Base-by-base conservation (phyloP, 192 early-diverging fungal genomes). In the Entomortierella beljakovae region DNA sequence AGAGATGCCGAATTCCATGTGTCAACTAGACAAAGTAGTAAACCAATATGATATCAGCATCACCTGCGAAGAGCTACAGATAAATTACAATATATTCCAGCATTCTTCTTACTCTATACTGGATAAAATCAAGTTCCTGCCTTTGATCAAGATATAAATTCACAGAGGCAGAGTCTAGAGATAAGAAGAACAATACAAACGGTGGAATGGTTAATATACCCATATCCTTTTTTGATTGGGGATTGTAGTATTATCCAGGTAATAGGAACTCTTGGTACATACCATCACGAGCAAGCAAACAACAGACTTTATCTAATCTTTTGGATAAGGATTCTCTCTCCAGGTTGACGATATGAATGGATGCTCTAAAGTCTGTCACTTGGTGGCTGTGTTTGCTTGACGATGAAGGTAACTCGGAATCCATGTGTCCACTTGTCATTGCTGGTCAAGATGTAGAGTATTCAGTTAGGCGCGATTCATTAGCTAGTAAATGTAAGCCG, bases 241-340 rank as follows among this genome's bases (percentile, higher is more conserved):
- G 37, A 57, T 28, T 16, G 20, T 20, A 31, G 26, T 4, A 34
- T 57, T 20, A 40, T 60, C n/a, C 3, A 40, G 33, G 57, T 22
- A 3, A 22, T 16, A 38, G 23, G 6, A 42, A 37, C 1, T 26
- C 28, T 38, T 3, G 25, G 35, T 5, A 54, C 33, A 33, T 49
- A 76, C 64, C 72, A 76, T 76, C 72, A 46, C 64, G 51, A 15
- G 72, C 64, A 3, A 76, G 64, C 40, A 43, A 53, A 62, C 72
- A 76, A 16, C 28, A 29, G 53, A 76, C 58, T 15, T 34, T 49
- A 4, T 68, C 64, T 23, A 67, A 66, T 52, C 42, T 68, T 31
- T 65, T 64, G 9, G 64, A 68, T 29, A 76, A 46, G 25, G 64
- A 68, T 1, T 58, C 60, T 22, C 72, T 57, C 50, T 66, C 64